phyloP scores from a whole-genome alignment of 805 yeast genomes.

The Yamadazyma kitorensis region DNA sequence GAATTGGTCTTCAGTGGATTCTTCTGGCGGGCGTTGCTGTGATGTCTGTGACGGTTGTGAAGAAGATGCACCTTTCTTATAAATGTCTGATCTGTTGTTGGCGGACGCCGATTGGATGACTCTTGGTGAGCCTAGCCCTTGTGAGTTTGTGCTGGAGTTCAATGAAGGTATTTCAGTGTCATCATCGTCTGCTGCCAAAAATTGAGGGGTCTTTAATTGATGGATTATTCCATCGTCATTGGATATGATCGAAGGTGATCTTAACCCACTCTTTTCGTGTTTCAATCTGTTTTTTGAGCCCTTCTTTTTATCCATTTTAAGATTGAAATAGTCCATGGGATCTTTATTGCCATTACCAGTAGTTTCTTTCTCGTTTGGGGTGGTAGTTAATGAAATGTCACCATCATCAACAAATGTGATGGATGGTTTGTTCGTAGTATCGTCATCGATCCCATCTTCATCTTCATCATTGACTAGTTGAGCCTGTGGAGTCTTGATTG shows the following conservation, averaged over 20 bases:
- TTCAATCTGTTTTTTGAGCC: slow-evolving; percentile 6
- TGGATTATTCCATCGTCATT: slow-evolving; percentile 35
- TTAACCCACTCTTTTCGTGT: slow-evolving; percentile 9
- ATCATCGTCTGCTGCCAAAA: slow-evolving; percentile 26
- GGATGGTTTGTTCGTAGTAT: slow-evolving; percentile 55
- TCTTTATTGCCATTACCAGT: slow-evolving; percentile 9
- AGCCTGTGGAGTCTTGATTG: slow-evolving; percentile 69
- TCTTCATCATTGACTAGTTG: slow-evolving; percentile 64
- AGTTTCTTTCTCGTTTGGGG: slow-evolving; percentile 12
- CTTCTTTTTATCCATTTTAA: slow-evolving; percentile 9
- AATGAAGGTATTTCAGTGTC: slow-evolving; percentile 12
- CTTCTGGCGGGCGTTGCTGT: neutral
- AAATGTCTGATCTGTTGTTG: slow-evolving; percentile 5
- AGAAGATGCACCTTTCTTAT: slow-evolving; percentile 3
- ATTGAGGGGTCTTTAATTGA: slow-evolving; percentile 33
- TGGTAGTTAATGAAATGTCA: neutral
- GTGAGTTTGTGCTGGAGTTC: slow-evolving; percentile 11
- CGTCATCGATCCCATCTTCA: slow-evolving; percentile 51
- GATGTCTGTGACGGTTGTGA: neutral
- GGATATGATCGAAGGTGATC: slow-evolving; percentile 35
- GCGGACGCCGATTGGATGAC: slow-evolving; percentile 3
- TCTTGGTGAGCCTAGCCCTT: slow-evolving; percentile 7
- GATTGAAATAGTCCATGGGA: slow-evolving; percentile 12
- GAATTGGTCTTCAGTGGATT: slow-evolving; percentile 3
- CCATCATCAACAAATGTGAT: slow-evolving; percentile 56